These are phyloP conservation scores for Ophiostoma ulmi DNA, from an alignment of 2,329 filamentous ascomycete genomes.

Conservation along the genomic window DNA sequence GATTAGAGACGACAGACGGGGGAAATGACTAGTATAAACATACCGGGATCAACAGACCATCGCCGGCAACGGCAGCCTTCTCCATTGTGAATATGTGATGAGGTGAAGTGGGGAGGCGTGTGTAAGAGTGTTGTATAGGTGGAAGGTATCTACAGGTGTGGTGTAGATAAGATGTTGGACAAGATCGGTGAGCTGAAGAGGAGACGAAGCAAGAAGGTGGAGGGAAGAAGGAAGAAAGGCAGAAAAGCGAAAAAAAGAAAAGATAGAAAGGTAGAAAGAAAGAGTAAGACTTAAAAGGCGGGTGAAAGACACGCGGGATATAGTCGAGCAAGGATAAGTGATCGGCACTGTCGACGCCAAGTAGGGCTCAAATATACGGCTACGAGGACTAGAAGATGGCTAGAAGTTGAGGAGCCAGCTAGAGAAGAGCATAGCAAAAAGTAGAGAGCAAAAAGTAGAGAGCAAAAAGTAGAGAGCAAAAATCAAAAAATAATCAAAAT, in stretches of 20 bases:
- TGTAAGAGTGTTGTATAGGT: background rate
- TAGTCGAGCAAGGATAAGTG: background rate
- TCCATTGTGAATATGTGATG: slow-evolving; percentile 31
- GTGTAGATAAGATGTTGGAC: background rate
- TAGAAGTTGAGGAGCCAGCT: background rate
- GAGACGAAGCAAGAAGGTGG: background rate
- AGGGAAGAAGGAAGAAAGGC: background rate
- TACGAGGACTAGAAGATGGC: background rate
- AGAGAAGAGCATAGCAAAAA: background rate
- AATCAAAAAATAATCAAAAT: background rate
- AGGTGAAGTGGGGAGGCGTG: background rate
- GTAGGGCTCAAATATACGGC: background rate
- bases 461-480: background rate
- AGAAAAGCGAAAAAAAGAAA: background rate
- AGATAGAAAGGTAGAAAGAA: background rate
- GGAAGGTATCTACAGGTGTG: background rate
- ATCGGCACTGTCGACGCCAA: slow-evolving; percentile 5
- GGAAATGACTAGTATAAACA: background rate
- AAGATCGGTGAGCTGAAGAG: background rate
- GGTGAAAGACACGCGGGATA: slow-evolving; percentile 15
- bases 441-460: background rate
- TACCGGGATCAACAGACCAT: slow-evolving; percentile 32
- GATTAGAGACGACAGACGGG: background rate
- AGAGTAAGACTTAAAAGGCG: background rate
- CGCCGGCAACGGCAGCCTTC: slow-evolving; percentile 32